Base-by-base conservation (phyloP, 305 asterid genomes). In the Caryopteris hybrid region DNA sequence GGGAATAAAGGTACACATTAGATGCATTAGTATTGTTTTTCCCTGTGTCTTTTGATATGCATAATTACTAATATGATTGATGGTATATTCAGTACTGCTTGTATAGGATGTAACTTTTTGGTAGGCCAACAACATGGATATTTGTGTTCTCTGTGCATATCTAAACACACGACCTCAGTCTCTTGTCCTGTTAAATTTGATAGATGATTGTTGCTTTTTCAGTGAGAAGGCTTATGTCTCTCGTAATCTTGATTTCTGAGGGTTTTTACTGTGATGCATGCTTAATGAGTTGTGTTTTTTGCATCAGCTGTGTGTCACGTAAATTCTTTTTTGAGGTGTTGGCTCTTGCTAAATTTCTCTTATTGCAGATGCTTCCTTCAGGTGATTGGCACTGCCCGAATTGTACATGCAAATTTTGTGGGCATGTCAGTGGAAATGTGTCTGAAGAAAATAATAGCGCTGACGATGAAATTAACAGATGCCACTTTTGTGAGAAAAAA, bases 311-410 rank as follows among this genome's bases (percentile, higher is more conserved):
- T 25, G 13, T 61, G 47, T 64, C 27, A 47, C 64, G 29, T 53
- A 39, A 59, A 16, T 23, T 63, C 60, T 73, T 63, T 48, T 16
- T 18, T 56, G 57, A 43, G 14, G 53, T 64, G 69, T 14, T 56
- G 50, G 38, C 57, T 70, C 65, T 70, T 43, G 29, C 53, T 34
- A 42, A 18, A 61, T 70, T 67, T 70, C 31, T 74, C 69, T 64
- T 54, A 46, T 53, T 77, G 76, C 88, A 91, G 98, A 79, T 80
- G 79, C 92, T 88, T 85, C 99, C 98, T 69, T 74, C 78, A 5
- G 98, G 94, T 50, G 95, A 89, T 95, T 95, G 99, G 99, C 91
- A 91, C 76, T 95, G 98, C 75, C 93, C 95, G 43, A 84, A 84
- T 53, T 95, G 99, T 81, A 73, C 76, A 3, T 95, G 99, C 88